These are phyloP conservation scores for Ustulina deusta DNA, from an alignment of 2,329 filamentous ascomycete species.

Conservation along the genomic window DNA sequence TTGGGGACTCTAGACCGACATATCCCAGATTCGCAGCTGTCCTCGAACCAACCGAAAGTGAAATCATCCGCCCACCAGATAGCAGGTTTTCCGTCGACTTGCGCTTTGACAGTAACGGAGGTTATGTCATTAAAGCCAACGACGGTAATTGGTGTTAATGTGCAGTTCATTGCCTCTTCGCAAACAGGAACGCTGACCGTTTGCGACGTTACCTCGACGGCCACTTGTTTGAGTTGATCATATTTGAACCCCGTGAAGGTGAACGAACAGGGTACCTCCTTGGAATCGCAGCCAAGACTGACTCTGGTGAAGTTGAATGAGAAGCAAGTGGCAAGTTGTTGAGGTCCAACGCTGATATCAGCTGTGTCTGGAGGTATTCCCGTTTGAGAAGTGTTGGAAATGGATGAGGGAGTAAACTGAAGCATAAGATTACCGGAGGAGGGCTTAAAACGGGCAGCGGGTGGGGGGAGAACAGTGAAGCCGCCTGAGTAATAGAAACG, in stretches of 20 bases:
- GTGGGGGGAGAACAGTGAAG: slow-evolving; percentile 44
- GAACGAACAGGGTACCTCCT: slow-evolving; percentile 45
- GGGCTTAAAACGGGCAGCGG: slow-evolving; percentile 41
- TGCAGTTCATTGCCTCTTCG: slow-evolving; percentile 38
- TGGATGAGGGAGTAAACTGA: slow-evolving; percentile 48
- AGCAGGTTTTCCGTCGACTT: slow-evolving; percentile 52
- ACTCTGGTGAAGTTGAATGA: slow-evolving; percentile 47
- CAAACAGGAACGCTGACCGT: slow-evolving; percentile 45
- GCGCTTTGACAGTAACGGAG: slow-evolving; percentile 56
- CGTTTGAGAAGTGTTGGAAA: slow-evolving; percentile 40
- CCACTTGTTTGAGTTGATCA: slow-evolving; percentile 36
- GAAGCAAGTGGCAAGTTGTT: slow-evolving; percentile 45
- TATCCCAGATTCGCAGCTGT: slow-evolving; percentile 49
- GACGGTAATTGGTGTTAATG: slow-evolving; percentile 42
- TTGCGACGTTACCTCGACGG: slow-evolving; percentile 38
- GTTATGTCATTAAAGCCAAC: slow-evolving; percentile 45
- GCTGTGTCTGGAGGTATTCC: slow-evolving; percentile 38
- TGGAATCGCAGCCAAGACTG: slow-evolving; percentile 48
- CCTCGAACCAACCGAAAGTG: slow-evolving; percentile 58
- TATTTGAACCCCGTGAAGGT: slow-evolving; percentile 48
- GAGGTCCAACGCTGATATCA: slow-evolving; percentile 46
- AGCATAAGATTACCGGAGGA: slow-evolving; percentile 50
- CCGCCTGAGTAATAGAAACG: slow-evolving; percentile 49
- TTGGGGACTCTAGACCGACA: slow-evolving; percentile 31
- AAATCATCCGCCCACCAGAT: slow-evolving; percentile 63